Conservation (phyloP, 345 rosid species). For the Noccaea caerulescens region DNA sequence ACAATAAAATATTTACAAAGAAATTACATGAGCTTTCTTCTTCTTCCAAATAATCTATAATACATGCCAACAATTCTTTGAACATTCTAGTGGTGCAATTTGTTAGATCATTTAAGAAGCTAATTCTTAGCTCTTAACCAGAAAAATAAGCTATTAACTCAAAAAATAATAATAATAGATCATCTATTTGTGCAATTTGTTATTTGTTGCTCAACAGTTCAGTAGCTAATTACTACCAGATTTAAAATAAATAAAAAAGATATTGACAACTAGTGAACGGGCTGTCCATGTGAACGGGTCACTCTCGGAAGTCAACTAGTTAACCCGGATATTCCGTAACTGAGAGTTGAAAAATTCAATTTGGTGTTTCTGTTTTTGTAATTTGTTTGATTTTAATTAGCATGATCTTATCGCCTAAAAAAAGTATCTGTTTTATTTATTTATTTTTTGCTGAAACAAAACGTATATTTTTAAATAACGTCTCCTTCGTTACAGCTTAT, state of each 20-base stretch:
- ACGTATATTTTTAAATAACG: too few species aligned
- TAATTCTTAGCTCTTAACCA: too few species aligned
- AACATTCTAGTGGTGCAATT: not conserved
- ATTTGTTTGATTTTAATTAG: not conserved
- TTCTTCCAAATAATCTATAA: not conserved
- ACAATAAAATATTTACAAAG: not conserved
- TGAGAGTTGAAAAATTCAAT: constrained; percentile 6
- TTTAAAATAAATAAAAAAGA: not conserved
- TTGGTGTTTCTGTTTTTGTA: not conserved
- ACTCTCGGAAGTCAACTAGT: constrained; percentile 10
- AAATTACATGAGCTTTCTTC: not conserved
- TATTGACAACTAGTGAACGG: not conserved
- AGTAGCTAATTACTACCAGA: not conserved
- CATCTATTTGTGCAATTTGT: not conserved
- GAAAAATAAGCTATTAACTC: too few species aligned
- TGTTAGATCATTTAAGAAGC: not conserved
- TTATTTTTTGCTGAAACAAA: too few species aligned
- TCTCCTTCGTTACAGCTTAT: too few species aligned
- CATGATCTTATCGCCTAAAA: not conserved
- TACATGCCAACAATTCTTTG: not conserved
- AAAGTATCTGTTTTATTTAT: too few species aligned
- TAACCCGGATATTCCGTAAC: constrained; percentile 1
- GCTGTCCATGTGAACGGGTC: constrained; percentile 5
- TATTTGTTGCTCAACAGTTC: not conserved
- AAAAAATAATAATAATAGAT: too few species aligned